Conservation (phyloP, 2,329 filamentous ascomycete species). For the Aspergillus fumigatiaffinis region DNA sequence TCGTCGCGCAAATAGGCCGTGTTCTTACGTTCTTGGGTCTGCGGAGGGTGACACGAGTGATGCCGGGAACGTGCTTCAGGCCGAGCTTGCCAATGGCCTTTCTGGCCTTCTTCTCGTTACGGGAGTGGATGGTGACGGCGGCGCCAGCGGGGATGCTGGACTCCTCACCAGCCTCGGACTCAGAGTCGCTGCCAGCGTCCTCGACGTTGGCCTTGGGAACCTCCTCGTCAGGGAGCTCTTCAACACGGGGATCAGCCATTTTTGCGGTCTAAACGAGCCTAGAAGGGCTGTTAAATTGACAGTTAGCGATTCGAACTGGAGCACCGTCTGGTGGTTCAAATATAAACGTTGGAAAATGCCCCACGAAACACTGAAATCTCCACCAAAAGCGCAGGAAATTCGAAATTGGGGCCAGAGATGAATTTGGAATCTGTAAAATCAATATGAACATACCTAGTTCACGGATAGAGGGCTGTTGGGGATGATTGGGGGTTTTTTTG, state of each 20-base stretch:
- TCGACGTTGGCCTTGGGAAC: conserved; percentile 80
- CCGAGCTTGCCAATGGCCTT: conserved; percentile 99
- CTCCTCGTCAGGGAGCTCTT: conserved; percentile 90
- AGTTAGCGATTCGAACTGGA: conserved; percentile 17
- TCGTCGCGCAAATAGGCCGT: conserved; percentile 11
- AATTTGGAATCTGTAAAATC: conserved; percentile 16
- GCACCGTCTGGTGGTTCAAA: conserved; percentile 10
- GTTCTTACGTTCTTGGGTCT: conserved; percentile 93
- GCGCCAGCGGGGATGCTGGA: conserved; percentile 75
- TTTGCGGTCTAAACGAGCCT: conserved; percentile 39
- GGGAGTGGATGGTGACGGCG: conserved; percentile 87
- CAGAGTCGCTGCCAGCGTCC: conserved; percentile 53
- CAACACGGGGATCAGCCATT: conserved; percentile 97
- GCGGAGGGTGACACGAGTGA: conserved; percentile 96
- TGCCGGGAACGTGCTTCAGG: conserved; percentile 91
- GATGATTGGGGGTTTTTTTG: conserved; percentile 36
- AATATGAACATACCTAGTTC: conserved; percentile 32
- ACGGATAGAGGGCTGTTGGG: conserved; percentile 32
- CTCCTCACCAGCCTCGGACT: conserved; percentile 53
- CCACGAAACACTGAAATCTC: conserved; percentile 19
- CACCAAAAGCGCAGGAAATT: conserved; percentile 20
- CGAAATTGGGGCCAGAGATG: conserved; percentile 18
- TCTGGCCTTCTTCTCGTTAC: conserved; percentile 99
- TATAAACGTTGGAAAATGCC: conserved; percentile 14
- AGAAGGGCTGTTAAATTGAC: conserved; percentile 9